Evolutionary conservation across 2,329 filamentous ascomycete genomes (phyloP).

Genomic region (Knufia fluminis): DNA sequence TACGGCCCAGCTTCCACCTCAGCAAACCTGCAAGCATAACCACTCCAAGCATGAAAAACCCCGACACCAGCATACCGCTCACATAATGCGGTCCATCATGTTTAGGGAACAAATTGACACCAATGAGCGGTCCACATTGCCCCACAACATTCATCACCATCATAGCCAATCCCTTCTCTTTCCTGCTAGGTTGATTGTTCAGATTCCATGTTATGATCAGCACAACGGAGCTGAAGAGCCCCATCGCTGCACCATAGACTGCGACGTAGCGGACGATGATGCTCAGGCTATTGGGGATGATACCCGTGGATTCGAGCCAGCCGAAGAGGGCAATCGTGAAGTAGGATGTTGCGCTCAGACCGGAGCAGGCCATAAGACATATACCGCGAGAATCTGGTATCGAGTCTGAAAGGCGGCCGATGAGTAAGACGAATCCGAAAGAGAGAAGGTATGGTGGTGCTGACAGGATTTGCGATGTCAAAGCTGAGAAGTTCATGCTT

Average conservation of each 20-base stretch:
- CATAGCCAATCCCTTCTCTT: conserved; percentile 64
- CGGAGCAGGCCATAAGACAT: conserved; percentile 60
- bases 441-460: conserved; percentile 73
- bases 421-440: conserved; percentile 62
- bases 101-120: conserved; percentile 54
- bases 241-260: conserved; percentile 67
- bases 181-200: conserved; percentile 67
- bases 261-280: conserved; percentile 55
- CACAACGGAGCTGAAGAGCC: conserved; percentile 77
- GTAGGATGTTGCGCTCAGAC: conserved; percentile 55
- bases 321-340: conserved; percentile 52
- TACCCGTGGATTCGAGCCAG: conserved; percentile 30
- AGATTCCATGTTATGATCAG: conserved; percentile 81
- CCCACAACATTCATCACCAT: conserved; percentile 73
- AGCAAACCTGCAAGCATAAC: conserved; percentile 47
- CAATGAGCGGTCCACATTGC: conserved; percentile 67
- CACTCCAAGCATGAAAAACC: conserved; percentile 53
- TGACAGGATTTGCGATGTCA: conserved; percentile 65
- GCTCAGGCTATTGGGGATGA: conserved; percentile 27
- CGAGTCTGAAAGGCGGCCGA: conserved; percentile 63
- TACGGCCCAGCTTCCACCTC: conserved; percentile 43
- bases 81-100: conserved; percentile 53
- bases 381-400: conserved; percentile 48
- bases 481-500: conserved; percentile 54
- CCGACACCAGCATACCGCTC: conserved; percentile 54